phyloP scores from a whole-genome alignment of 75 land plant species.

The Ceratopteris richardii region DNA sequence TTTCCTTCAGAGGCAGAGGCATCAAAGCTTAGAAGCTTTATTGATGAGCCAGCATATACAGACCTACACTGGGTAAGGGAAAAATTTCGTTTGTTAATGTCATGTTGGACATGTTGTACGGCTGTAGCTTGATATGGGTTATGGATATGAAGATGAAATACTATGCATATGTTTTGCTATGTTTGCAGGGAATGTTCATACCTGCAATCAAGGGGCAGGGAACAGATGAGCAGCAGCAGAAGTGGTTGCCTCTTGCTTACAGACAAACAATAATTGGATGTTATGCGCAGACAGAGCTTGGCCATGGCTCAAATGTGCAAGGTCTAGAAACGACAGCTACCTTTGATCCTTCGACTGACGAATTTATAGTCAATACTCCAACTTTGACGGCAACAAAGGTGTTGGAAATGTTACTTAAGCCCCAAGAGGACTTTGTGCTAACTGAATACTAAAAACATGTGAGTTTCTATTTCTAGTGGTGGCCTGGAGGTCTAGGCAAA shows the following conservation, averaged over 20 bases:
- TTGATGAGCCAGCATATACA: slow-evolving; percentile 80
- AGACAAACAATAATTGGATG: slow-evolving; percentile 97
- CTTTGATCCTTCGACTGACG: slow-evolving; percentile 78
- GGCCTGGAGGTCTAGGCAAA: slow-evolving; percentile 99
- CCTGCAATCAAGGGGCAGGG: slow-evolving; percentile 93
- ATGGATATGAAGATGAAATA: too few relatives aligned
- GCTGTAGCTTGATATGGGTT: background rate
- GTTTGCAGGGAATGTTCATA: slow-evolving; percentile 84
- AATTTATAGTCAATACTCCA: slow-evolving; percentile 84
- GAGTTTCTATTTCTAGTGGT: slow-evolving; percentile 67
- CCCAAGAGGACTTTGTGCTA: background rate
- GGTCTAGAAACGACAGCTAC: slow-evolving; percentile 98
- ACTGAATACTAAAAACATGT: slow-evolving; percentile 1
- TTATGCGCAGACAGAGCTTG: slow-evolving; percentile 99
- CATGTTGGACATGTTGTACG: background rate
- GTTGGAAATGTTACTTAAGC: background rate
- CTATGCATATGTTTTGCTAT: too few relatives aligned
- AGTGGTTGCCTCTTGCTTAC: slow-evolving; percentile 86
- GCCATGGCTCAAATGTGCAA: slow-evolving; percentile 99
- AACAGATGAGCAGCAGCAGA: slow-evolving; percentile 88
- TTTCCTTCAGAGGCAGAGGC: slow-evolving; percentile 95
- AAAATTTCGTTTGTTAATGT: slow-evolving; percentile 2
- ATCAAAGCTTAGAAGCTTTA: slow-evolving; percentile 41
- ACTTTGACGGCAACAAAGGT: slow-evolving; percentile 92
- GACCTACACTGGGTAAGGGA: slow-evolving; percentile 99